Base-by-base conservation (phyloP, 192 early-diverging fungal genomes). In the Jimgerdemannia lactiflua region DNA sequence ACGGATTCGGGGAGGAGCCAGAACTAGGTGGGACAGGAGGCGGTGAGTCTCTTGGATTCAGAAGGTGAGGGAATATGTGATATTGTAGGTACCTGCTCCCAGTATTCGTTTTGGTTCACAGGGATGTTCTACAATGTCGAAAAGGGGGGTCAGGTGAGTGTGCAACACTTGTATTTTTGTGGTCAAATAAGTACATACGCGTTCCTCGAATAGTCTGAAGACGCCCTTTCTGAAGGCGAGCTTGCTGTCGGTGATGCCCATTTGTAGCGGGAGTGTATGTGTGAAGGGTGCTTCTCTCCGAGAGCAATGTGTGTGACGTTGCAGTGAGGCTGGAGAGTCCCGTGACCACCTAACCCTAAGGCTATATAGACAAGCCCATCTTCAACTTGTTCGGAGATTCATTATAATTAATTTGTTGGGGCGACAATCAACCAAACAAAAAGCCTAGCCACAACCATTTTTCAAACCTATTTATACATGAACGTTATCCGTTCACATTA, bases 201-300 rank as follows among this genome's bases (percentile, higher is more conserved):
- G 84, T 79, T 93, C 89, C 80, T 97, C 92, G 70, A 91, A 92
- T 41, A 97, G 84, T 66, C 90, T 87, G 74, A 96, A 96, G 42
- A 96, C 95, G 71, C 90, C 89, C 83, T 95, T 94, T 69, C 95
- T 87, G 79, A 97, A 97, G 39, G 91, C 91, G 64, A 96, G 80
- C 80, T 97, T 97, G 76, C 90, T 92, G 79, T 97, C 95, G 18
- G 94, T 89, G 42, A 92, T 93, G 18, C 95, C 95, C 95, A 96
- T 97, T 29, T 29, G 29, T 29, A 20, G 44, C 44, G 14, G 3
- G 7, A 3, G 4, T 4, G 39, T 41, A 29, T 0, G 29, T 29
- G 29, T 29, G 29, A 29, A 29, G 29, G 29, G 29, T 29, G 29
- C 29, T 29, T 29, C 29, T 29, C 29, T 29, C 29, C 29, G 1